Evolutionary conservation across 2,329 filamentous ascomycete species (phyloP), one percentile per base, ranked within the genome.

Genomic region (Biscogniauxia sp.): DNA sequence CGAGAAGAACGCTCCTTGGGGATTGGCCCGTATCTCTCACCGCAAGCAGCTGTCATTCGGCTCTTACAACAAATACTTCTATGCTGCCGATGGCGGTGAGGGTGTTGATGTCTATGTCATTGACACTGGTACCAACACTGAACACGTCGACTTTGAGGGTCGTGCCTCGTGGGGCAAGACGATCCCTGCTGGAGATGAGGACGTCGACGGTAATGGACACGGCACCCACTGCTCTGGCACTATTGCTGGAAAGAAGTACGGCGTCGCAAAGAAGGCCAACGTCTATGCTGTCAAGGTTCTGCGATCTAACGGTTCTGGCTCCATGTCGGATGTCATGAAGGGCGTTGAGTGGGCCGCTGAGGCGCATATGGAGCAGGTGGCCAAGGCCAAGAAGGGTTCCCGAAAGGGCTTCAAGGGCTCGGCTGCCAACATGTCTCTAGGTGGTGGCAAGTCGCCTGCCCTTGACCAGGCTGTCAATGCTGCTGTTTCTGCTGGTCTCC

Each of bases 141-240:
- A 94, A 54, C 95, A 99, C 82, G 93, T 96, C 69, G 95, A 99
- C 80, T 99, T 99, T 67, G 94, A 96, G 80, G 95, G 92, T 64
- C 93, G 95, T 77, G 95, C 96, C 70, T 83, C 86, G 72, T 99
- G 95, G 95, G 95, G 95, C 76, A 95, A 96, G 87, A 99, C 95
- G 69, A 93, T 99, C 71, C 96, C 96, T 64, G 69, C 77, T 54
- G 88, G 88, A 64, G 93, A 99, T 75, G 88, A 84, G 55, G 95
- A 99, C 75, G 84, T 86, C 70, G 95, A 99, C 80, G 95, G 95
- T 77, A 99, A 99, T 73, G 95, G 95, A 64, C 95, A 99, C 83
- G 95, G 95, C 72, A 99, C 95, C 73, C 95, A 99, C 85, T 99
- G 95, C 88, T 98, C 95, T 66, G 95, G 95, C 71, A 99, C 96